A percentile compares a stretch with the other conserved stretches of the same genome.
These are phyloP conservation scores for Nitzschia sp. DNA, from an alignment of 108 stramenopile species.

Conservation along the genomic window DNA sequence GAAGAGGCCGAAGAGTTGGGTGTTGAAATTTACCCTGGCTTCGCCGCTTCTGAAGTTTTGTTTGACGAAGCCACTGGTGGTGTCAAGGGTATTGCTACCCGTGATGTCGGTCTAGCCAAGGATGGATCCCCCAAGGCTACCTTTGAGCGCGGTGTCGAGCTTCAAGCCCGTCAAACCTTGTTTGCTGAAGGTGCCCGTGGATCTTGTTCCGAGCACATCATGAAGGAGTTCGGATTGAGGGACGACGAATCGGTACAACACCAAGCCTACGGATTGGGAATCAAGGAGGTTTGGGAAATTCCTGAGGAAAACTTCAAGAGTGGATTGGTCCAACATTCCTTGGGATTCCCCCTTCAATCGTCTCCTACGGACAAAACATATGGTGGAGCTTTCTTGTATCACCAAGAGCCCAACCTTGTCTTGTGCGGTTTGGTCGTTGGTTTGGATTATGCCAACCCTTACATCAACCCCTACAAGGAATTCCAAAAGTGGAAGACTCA, in stretches of 20 bases:
- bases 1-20: slow-evolving; percentile 94
- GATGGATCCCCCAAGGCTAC: slow-evolving; percentile 88
- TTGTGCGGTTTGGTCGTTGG: slow-evolving; percentile 95
- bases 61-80: slow-evolving; percentile 45
- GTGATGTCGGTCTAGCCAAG: slow-evolving; percentile 95
- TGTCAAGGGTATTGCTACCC: slow-evolving; percentile 92
- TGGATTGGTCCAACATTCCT: slow-evolving; percentile 96
- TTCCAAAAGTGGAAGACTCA: slow-evolving; percentile 99
- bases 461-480: slow-evolving; percentile 97
- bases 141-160: slow-evolving; percentile 95
- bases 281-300: slow-evolving; percentile 99
- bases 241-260: slow-evolving; percentile 57
- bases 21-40: slow-evolving; percentile 98
- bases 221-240: slow-evolving; percentile 86
- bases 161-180: slow-evolving; percentile 93
- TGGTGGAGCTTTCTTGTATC: slow-evolving; percentile 97
- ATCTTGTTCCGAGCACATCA: slow-evolving; percentile 91
- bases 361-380: slow-evolving; percentile 72
- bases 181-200: slow-evolving; percentile 99
- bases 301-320: slow-evolving; percentile 85
- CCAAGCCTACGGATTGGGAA: slow-evolving; percentile 97
- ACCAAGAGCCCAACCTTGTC: slow-evolving; percentile 93
- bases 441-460: slow-evolving; percentile 98
- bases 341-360: slow-evolving; percentile 94
- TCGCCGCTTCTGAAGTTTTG: slow-evolving; percentile 94